Percentiles rank a stretch among this genome's conserved stretches.
Evolutionary conservation across 2,329 filamentous ascomycete species (phyloP).

Genomic region (Ceratocystiopsis brevicomis): DNA sequence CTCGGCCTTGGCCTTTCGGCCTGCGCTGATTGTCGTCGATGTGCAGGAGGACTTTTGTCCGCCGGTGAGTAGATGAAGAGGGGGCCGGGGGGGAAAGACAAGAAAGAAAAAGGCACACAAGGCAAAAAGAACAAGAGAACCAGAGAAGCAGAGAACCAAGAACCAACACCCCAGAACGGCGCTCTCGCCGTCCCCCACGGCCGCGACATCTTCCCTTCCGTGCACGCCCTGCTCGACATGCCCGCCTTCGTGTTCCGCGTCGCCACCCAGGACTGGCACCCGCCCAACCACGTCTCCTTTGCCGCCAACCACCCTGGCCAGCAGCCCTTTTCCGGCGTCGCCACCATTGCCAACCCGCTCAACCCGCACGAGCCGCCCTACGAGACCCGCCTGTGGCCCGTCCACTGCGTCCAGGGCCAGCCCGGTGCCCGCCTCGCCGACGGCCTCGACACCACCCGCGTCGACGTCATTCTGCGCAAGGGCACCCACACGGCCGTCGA

Average conservation of each 20-base stretch:
- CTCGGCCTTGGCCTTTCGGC: constrained; percentile 7
- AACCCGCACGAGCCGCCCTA: constrained; percentile 43
- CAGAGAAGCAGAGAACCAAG: neutral
- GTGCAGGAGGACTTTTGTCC: constrained; percentile 92
- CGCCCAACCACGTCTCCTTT: constrained; percentile 69
- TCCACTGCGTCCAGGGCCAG: constrained; percentile 66
- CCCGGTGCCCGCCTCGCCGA: constrained; percentile 54
- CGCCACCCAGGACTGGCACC: constrained; percentile 89
- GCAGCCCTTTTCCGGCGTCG: constrained; percentile 45
- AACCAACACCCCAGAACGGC: constrained; percentile 39
- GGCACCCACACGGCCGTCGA: constrained; percentile 57
- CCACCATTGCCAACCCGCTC: constrained; percentile 46
- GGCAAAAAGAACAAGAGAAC: neutral
- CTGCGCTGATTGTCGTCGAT: constrained; percentile 56
- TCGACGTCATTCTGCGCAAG: constrained; percentile 61
- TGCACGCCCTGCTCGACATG: constrained; percentile 57
- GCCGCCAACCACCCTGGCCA: constrained; percentile 56
- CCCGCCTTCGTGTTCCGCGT: constrained; percentile 56
- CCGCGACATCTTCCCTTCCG: constrained; percentile 45
- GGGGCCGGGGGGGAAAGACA: neutral
- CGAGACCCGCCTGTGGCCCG: constrained; percentile 63
- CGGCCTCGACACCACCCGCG: constrained; percentile 39
- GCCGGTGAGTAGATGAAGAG: constrained; percentile 38
- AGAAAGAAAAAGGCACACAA: neutral
- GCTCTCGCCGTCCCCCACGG: constrained; percentile 65